Conservation (phyloP, 768 basidiomycete genomes). For the Boletus subcaerulescens region DNA sequence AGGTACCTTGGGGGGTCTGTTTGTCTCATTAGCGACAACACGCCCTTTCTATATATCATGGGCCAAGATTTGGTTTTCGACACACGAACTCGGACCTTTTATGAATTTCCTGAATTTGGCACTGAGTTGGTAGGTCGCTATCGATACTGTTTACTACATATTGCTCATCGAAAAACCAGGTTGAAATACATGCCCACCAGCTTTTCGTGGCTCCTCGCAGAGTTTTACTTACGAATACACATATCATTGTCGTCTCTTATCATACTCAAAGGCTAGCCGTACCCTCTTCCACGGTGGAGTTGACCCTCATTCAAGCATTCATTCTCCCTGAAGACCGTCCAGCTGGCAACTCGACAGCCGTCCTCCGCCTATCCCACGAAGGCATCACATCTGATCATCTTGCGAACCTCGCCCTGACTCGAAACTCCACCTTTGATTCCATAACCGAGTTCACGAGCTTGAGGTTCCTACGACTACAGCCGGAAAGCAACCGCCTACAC, state of each 20-base stretch:
- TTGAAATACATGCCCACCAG: too few species aligned
- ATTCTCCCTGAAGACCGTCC: neutral
- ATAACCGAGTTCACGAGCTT: neutral
- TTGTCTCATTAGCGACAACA: too few species aligned
- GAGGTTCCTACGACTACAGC: constrained; percentile 1
- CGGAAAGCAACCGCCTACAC: neutral
- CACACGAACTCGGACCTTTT: too few species aligned
- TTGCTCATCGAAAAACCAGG: too few species aligned
- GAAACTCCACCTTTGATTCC: neutral
- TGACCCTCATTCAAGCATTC: constrained; percentile 4
- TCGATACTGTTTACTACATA: too few species aligned
- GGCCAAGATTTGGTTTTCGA: too few species aligned
- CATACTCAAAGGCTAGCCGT: too few species aligned
- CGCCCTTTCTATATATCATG: too few species aligned
- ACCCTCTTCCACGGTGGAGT: neutral
- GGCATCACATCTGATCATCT: neutral
- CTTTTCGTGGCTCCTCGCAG: neutral
- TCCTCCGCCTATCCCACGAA: constrained; percentile 7
- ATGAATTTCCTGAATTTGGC: too few species aligned
- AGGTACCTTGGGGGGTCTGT: too few species aligned
- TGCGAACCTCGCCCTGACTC: neutral
- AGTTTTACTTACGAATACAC: constrained; percentile 3
- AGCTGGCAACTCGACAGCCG: neutral
- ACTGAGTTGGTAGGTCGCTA: too few species aligned
- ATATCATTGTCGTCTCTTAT: neutral